Evolutionary conservation across 164 flowering plant species (phyloP), one percentile per base, ranked within the genome.

Genomic region (Chimonanthus praecox): DNA sequence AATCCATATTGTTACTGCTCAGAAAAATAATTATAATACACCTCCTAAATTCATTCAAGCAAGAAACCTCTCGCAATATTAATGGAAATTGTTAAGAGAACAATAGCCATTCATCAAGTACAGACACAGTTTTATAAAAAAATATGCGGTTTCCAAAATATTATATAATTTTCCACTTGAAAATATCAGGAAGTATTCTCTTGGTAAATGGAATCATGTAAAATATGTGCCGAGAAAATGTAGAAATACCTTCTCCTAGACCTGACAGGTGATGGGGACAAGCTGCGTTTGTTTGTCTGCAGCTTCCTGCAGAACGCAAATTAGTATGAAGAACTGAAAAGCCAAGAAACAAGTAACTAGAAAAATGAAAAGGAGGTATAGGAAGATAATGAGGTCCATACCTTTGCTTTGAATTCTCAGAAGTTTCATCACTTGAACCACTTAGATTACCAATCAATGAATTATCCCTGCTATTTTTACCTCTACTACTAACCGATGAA

Each of bases 241-340:
- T 15, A 73, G 58, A 62, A 49, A 48, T 87, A 90, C 95, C 95
- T 92, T 86, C 84, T 83, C 77, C 81, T 84, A 47, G 91, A 85
- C 82, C 90, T 84, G 77, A 71, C 73, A 49, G 94, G 92, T 49
- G 93, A 89, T 58, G 92, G 92, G 60, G 97, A 92, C 49, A 64
- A 75, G 66, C 82, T 49, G 4, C 78, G 86, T 71, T 80, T 88
- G 60, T 81, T 88, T 51, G 89, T 83, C 70, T 73, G 86, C 47
- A 13, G 51, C 80, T 81, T 89, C 84, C 97, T 94, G 89, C 74
- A 81, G 54, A 33, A 75, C 21, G 61, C 7, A 81, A 75, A 60
- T 13, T 9, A 64, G 74, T 46, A 75, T 76, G 8, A 80, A 74
- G 13, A 76, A 67, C 44, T n/a, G 15, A 58, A 69, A 7, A 70